These are phyloP conservation scores for Pseudonectria foliicola DNA, from an alignment of 2,329 filamentous ascomycete genomes.

Conservation along the genomic window DNA sequence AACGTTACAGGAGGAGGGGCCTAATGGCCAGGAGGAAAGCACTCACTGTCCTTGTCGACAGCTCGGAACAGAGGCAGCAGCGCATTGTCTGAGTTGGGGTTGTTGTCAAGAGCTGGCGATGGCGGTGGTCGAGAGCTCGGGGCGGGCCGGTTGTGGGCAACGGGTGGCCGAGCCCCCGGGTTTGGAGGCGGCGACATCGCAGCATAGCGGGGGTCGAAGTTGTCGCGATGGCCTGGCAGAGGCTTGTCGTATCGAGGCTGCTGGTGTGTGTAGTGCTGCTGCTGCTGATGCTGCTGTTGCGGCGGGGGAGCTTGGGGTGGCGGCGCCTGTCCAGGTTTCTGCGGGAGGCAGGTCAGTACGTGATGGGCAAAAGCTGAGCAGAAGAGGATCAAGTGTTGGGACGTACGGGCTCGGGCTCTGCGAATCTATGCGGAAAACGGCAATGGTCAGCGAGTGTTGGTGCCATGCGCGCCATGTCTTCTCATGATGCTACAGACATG, in stretches of 20 bases:
- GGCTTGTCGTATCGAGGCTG: slow-evolving; percentile 43
- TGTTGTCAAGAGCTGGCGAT: slow-evolving; percentile 48
- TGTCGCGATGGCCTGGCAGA: slow-evolving; percentile 28
- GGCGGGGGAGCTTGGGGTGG: slow-evolving; percentile 9
- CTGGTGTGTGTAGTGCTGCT: slow-evolving; percentile 11
- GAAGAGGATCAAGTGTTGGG: slow-evolving; percentile 3
- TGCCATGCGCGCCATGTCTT: slow-evolving; percentile 10
- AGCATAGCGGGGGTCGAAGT: slow-evolving; percentile 29
- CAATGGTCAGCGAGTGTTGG: slow-evolving; percentile 18
- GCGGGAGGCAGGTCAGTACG: slow-evolving; percentile 10
- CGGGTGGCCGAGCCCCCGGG: slow-evolving; percentile 34
- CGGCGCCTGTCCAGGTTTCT: slow-evolving; percentile 31
- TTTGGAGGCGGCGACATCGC: slow-evolving; percentile 46
- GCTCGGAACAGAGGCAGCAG: slow-evolving; percentile 82
- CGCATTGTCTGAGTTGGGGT: slow-evolving; percentile 56
- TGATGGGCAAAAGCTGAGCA: slow-evolving; percentile 10
- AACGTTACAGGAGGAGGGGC: no score
- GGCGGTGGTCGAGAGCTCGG: slow-evolving; percentile 57
- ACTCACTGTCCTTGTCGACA: slow-evolving; percentile 75
- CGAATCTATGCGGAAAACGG: slow-evolving; percentile 47
- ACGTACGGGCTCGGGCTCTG: slow-evolving; percentile 64
- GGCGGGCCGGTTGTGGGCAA: slow-evolving; percentile 44
- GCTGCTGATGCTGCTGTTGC: slow-evolving; percentile 20
- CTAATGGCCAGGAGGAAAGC: neutral
- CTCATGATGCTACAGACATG: slow-evolving; percentile 4